phyloP scores from a whole-genome alignment of 2,329 filamentous ascomycete genomes.

The Alternaria incomplexa region DNA sequence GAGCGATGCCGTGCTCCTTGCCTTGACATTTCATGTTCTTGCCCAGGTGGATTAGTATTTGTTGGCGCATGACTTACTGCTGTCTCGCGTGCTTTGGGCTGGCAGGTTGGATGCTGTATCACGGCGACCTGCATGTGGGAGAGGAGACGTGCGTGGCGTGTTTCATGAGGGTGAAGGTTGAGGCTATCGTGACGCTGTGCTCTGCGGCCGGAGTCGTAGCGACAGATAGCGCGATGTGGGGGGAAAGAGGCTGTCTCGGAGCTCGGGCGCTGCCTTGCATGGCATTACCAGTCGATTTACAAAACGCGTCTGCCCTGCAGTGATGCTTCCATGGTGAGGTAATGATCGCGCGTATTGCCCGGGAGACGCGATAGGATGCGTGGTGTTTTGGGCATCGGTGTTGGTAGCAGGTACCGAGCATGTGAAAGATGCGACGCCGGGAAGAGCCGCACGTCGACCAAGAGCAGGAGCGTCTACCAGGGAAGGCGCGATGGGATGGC shows the following conservation, averaged over 20 bases:
- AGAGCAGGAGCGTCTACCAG: not conserved
- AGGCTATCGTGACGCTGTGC: constrained; percentile 23
- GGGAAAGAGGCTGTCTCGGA: constrained; percentile 3
- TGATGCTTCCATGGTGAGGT: not conserved
- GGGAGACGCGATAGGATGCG: not conserved
- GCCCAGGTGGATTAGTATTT: constrained; percentile 1
- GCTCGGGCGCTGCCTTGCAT: not conserved
- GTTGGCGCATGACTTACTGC: constrained; percentile 24
- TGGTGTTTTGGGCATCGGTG: not conserved
- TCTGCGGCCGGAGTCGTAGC: constrained; percentile 21
- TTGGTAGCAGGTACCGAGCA: not conserved
- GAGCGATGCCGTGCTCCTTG: constrained; percentile 23
- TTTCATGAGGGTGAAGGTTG: constrained; percentile 24
- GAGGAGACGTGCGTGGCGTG: constrained; percentile 26
- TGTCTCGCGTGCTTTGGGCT: constrained; percentile 18
- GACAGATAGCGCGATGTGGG: constrained; percentile 18
- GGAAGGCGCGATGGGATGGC: not conserved
- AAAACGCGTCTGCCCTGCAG: not conserved
- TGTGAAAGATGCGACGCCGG: not conserved
- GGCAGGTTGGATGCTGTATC: constrained; percentile 16
- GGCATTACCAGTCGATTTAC: not conserved
- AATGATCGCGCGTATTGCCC: not conserved
- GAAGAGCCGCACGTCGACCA: not conserved
- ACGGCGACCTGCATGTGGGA: constrained; percentile 17
- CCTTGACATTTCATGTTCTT: constrained; percentile 11